phyloP scores from a whole-genome alignment of 331 rosid genomes.

The Pyrus hybrid region DNA sequence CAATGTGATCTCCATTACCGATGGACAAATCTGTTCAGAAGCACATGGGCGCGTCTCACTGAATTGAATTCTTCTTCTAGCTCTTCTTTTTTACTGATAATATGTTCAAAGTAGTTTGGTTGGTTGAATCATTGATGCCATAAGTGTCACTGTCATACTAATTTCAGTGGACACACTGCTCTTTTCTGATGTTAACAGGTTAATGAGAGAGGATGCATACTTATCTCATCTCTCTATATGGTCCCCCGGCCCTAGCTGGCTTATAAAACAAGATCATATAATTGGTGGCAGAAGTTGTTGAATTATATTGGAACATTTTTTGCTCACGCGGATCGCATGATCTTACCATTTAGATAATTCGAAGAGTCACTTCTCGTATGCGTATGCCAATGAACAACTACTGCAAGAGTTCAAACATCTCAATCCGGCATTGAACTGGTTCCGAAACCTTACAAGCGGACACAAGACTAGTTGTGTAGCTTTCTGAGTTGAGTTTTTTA shows the following conservation, averaged over 20 bases:
- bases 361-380: not conserved
- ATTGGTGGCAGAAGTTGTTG: constrained; percentile 11
- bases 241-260: not conserved
- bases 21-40: no score
- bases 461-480: constrained; percentile 1
- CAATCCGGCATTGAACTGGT: not conserved
- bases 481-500: not conserved
- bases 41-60: not conserved
- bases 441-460: not conserved
- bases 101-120: not conserved
- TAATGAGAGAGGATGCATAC: constrained; percentile 7
- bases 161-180: constrained; percentile 3
- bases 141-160: constrained; percentile 23
- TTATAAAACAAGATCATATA: not conserved
- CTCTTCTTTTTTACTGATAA: not conserved
- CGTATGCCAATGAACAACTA: not conserved
- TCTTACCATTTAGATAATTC: not conserved
- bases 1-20: no score
- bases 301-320: not conserved
- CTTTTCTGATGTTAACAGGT: constrained; percentile 34
- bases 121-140: constrained; percentile 17
- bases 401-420: constrained; percentile 11
- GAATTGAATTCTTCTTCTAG: not conserved
- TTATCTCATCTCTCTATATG: not conserved
- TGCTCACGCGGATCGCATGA: not conserved